phyloP scores from a whole-genome alignment of 2,329 filamentous ascomycete genomes.

The Fusarium virguliforme region DNA sequence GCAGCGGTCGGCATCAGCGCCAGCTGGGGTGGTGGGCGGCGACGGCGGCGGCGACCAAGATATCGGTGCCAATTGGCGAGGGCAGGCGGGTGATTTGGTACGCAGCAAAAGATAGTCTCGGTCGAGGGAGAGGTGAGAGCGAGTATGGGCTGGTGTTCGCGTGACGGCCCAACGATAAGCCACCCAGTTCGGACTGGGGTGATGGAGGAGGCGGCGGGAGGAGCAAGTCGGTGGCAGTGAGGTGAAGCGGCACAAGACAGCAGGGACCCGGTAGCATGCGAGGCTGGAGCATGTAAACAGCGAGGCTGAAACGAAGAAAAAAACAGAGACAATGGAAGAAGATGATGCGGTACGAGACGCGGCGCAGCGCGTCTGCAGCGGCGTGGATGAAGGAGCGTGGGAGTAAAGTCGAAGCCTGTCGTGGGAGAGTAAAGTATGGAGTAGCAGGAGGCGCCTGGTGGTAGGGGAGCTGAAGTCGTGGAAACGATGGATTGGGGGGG shows the following conservation, averaged over 20 bases:
- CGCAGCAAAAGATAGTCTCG: constrained; percentile 33
- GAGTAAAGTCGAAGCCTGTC: constrained; percentile 52
- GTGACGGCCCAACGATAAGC: constrained; percentile 51
- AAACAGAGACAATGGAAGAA: constrained; percentile 43
- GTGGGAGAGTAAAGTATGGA: constrained; percentile 48
- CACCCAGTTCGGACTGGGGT: constrained; percentile 45
- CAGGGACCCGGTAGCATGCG: constrained; percentile 43
- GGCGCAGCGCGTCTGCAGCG: constrained; percentile 49
- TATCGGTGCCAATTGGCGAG: constrained; percentile 53
- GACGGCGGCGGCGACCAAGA: constrained; percentile 28
- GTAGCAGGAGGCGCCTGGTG: constrained; percentile 48
- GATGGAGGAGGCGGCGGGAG: constrained; percentile 40
- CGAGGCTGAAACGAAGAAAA: constrained; percentile 39
- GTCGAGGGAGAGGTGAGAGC: constrained; percentile 40
- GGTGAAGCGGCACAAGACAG: constrained; percentile 51
- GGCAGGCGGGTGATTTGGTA: constrained; percentile 34
- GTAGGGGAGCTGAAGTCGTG: constrained; percentile 49
- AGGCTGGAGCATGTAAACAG: constrained; percentile 48
- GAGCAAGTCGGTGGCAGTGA: constrained; percentile 50
- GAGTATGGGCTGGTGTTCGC: constrained; percentile 47
- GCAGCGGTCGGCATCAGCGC: constrained; percentile 60
- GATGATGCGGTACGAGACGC: constrained; percentile 44
- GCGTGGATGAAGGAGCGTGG: constrained; percentile 51
- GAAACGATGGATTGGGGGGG: constrained; percentile 26
- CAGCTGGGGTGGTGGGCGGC: constrained; percentile 42